Evolutionary conservation across 2,329 filamentous ascomycete genomes (phyloP), one percentile per base, ranked within the genome.

Genomic region (Dryadomyces sulphureus): DNA sequence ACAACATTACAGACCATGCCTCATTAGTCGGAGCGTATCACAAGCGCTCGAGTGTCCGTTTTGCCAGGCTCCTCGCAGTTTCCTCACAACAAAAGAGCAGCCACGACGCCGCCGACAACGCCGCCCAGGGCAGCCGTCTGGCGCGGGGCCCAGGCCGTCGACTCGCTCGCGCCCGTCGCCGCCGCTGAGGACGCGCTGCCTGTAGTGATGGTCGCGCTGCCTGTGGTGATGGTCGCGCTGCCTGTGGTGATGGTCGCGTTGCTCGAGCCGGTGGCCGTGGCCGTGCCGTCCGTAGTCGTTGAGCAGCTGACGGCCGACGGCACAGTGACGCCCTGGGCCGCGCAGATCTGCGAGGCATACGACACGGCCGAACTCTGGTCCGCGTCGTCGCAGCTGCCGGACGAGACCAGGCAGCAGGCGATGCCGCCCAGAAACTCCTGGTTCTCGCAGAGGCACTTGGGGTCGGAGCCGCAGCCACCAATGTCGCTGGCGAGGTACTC

Each of bases 361-460:
- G 20, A 36, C 41, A 63, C 52, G 43, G 61, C 61, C 9, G 49
- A 46, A 21, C 45, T 41, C 56, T 63, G 59, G 50, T 57, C 57
- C 14, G 50, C 45, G 5, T 36, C 11, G 50, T 53, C 49, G 55
- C 61, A 64, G 38, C 50, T 56, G 48, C 49, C 55, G 12, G 52
- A 46, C 40, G 48, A 27, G 21, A 50, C 49, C 16, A 64, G 54
- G 48, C 61, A 64, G 61, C 61, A 64, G 36, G 59, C 54, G 48
- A 69, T 63, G 56, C 58, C 60, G 48, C 56, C 56, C 52, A 66
- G 53, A 57, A 68, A 69, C 49, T 56, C 46, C 48, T 56, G 53
- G 53, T 67, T 59, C 17, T 49, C 52, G 63, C 66, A 69, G 55
- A 69, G 66, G 57, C 66, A 69, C 47, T 54, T 53, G 38, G 53